Evolutionary conservation across 192 early-diverging fungal genomes (phyloP), one percentile per base, ranked within the genome.

Genomic region (Backusella psychrophila): DNA sequence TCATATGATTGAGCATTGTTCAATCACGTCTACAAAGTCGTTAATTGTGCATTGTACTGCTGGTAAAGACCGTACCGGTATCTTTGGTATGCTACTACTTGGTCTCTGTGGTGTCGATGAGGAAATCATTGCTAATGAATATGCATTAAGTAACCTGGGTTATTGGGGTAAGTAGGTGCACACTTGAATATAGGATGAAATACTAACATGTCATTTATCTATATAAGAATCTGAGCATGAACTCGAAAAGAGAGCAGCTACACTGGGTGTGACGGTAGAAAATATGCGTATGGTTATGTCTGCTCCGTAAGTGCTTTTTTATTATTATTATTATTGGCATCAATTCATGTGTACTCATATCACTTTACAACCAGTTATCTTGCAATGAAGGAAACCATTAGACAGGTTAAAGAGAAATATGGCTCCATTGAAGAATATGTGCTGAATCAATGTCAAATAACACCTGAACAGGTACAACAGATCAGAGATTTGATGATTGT

Each of bases 11-110:
- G 73, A 82, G 6, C 76, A 88, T 44, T 81, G 70, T 53, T 79
- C 78, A 8, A 53, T 21, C 23, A 12, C 44, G 14, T 70, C 78
- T 26, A 79, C 66, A 38, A 53, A 79, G 15, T 85, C 86, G 1
- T 80, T 91, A n/a, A 81, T 93, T 69, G 80, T 92, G 8, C 91
- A 92, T 73, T 92, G 91, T 75, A 92, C 90, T 6, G 91, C 91
- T 14, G 91, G 91, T 19, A 92, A 92, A 77, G 91, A 92, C 70
- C 77, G 91, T 39, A 92, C 91, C 0, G 91, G 91, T 14, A 75
- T 93, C 6, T 82, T 89, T 59, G 80, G 76, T 29, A 91, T 91
- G 66, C 68, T 92, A 31, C 41, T 93, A 46, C 79, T 91, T 56
- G 85, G 84, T 67, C 77, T 91, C 8, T 86, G 86, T 44, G 91